Base-by-base conservation (phyloP, 2,329 filamentous ascomycete species). In the Metarhizium sp. region DNA sequence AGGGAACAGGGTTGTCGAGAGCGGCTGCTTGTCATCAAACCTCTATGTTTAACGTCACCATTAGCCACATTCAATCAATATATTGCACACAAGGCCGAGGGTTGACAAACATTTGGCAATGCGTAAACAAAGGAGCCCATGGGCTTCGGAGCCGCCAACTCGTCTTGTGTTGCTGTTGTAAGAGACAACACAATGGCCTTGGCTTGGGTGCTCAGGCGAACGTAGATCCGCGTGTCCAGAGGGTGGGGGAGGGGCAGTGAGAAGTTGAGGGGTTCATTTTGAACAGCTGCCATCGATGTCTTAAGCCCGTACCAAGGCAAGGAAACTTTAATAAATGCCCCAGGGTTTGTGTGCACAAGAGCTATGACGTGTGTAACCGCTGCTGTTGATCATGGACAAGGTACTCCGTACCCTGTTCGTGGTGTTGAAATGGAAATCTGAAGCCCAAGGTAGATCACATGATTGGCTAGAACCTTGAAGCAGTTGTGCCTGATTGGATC, bases 61-160 rank as follows among this genome's bases (percentile, higher is more conserved):
- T 58, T 38, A 59, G 49, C 52, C 60, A 36, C 6, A 45, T 45
- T 25, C 6, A 3, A n/a, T 42, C 46, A 29, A 18, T 8, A 10
- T 43, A 51, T 18, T 29, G 11, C 25, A 16, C 20, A 8, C 10
- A 38, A 6, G 13, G 13, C 32, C 4, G n/a, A 6, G n/a, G 7
- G 14, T 13, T 6, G 16, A 51, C 54, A 30, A 30, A 96, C 94
- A 73, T 96, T 88, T 16, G 94, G 92, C 69, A 99, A 82, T 2
- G 92, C 89, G 68, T 96, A 97, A 49, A 97, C 89, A 66, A 97
- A 92, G 51, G 90, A 96, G 3, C 94, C 92, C 71, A 97, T 79
- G 51, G 80, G 74, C 45, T 80, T 74, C 7, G 76, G 67, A 8
- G 71, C 66, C 13, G 73, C 73, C n/a, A 71, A 67, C 46, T 82